Evolutionary conservation across 805 yeast species (phyloP), one percentile per base, ranked within the genome.

Genomic region (Schwanniomyces vanrijiae): DNA sequence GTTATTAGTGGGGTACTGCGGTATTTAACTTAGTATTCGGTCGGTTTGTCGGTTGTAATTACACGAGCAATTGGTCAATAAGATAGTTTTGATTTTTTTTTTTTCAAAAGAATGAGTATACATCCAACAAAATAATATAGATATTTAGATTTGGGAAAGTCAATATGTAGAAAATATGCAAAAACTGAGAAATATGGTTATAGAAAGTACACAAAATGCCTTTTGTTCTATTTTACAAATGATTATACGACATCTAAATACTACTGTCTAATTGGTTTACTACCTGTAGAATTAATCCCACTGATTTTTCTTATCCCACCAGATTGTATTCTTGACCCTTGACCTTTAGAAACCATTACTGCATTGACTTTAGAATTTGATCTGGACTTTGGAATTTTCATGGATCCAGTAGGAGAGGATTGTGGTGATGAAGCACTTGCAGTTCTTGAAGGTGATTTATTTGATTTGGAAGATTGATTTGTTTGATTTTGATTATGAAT

Each of bases 371-470:
- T 50, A 9, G 65, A 50, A 37, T 45, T 49, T 4, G 64, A 57
- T 37, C 64, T 48, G 6, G 65, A 55, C 43, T 62, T 62, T 7
- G 68, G 61, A 13, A 62, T 49, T 49, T 56, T 60, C 33, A 62
- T 55, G 8, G 46, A 45, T n/a, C 50, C 44, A 19, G 51, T 41
- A 4, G 65, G 64, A 4, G 68, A 59, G 5, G 69, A 54, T n/a
- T 55, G 59, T 14, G 73, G 74, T 8, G 72, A 62, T 13, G 67
- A 61, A 26, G 65, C 58, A 53, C 81, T 76, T 4, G 77, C 76
- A 1, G 80, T 76, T 5, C 79, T 67, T 7, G 82, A 77, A 5
- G 79, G 77, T 3, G 81, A 75, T 3, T 75, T 75, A 2, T 80
- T 76, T 10, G 71, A 68, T 44, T 71, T 76, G 13, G 75, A 74